Percentiles rank a stretch among this genome's conserved stretches.
phyloP scores from a whole-genome alignment of 1,139 yeast species.

The Geotrichum fermentans region DNA sequence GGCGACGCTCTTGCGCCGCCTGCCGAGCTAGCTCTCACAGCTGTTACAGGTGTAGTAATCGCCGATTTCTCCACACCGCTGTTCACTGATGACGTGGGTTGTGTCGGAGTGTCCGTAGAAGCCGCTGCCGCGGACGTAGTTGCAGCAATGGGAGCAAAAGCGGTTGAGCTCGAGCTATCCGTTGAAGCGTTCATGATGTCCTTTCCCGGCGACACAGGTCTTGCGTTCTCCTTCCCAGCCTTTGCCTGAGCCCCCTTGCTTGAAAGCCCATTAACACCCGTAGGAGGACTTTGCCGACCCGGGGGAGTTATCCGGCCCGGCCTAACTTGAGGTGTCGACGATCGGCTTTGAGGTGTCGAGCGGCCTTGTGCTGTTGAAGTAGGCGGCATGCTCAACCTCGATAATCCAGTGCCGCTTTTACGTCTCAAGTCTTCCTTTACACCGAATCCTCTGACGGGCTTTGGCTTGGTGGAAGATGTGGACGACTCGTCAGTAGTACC shows the following conservation, averaged over 20 bases:
- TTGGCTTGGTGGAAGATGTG: background rate
- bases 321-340: background rate
- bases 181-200: too few relatives aligned
- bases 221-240: constrained; percentile 11
- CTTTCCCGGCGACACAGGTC: constrained; percentile 8
- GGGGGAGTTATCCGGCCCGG: background rate
- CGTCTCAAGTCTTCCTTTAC: constrained; percentile 25
- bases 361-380: background rate
- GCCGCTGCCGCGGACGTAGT: background rate
- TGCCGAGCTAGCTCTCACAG: background rate
- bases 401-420: constrained; percentile 11
- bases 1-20: background rate
- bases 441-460: constrained; percentile 21
- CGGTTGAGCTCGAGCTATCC: background rate
- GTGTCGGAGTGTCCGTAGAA: background rate
- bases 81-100: background rate
- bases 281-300: background rate
- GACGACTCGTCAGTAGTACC: background rate
- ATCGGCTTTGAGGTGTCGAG: background rate
- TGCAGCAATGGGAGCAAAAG: background rate
- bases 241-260: background rate
- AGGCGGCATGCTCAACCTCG: background rate
- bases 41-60: background rate
- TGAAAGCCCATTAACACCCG: too few relatives aligned
- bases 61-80: background rate